A percentile compares a stretch with the other conserved stretches of the same genome.
phyloP scores from a whole-genome alignment of 768 basidiomycete species.

The Russula olivacea region DNA sequence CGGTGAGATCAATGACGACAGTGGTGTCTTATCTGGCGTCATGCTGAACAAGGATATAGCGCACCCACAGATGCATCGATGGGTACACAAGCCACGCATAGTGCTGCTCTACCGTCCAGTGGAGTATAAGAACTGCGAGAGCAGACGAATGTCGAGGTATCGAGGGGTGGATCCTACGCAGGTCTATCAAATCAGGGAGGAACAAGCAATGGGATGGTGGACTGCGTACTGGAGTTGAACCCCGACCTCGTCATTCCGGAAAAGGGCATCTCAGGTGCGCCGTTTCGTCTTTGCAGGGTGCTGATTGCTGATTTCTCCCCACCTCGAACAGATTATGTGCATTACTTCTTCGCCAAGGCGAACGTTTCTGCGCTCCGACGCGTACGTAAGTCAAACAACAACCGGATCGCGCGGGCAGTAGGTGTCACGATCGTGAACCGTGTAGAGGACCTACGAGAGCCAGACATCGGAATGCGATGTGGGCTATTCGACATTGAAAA shows the following conservation, averaged over 20 bases:
- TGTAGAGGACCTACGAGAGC: slow-evolving; percentile 86
- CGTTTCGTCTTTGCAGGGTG: background rate
- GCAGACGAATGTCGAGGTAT: slow-evolving; percentile 99
- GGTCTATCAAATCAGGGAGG: slow-evolving; percentile 92
- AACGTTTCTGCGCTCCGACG: slow-evolving; percentile 91
- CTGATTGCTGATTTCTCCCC: background rate
- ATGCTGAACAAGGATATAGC: slow-evolving; percentile 99
- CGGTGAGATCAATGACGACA: slow-evolving; percentile 70
- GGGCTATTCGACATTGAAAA: slow-evolving; percentile 97
- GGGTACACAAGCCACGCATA: slow-evolving; percentile 86
- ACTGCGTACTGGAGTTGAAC: slow-evolving; percentile 84
- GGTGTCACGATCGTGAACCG: slow-evolving; percentile 97
- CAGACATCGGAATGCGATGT: slow-evolving; percentile 88
- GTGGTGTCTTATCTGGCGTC: slow-evolving; percentile 81
- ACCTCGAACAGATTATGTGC: slow-evolving; percentile 68
- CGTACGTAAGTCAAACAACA: slow-evolving; percentile 97
- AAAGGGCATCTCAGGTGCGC: slow-evolving; percentile 92
- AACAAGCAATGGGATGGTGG: slow-evolving; percentile 84
- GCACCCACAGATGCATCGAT: slow-evolving; percentile 90
- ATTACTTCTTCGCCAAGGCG: slow-evolving; percentile 80
- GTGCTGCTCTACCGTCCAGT: slow-evolving; percentile 89
- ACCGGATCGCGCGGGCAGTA: slow-evolving; percentile 91
- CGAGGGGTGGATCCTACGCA: slow-evolving; percentile 90
- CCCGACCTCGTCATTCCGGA: slow-evolving; percentile 95
- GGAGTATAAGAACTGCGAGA: slow-evolving; percentile 99